Evolutionary conservation across 352 stramenopile genomes (phyloP), one percentile per base, ranked within the genome.

Genomic region (Globisporangium lucens): DNA sequence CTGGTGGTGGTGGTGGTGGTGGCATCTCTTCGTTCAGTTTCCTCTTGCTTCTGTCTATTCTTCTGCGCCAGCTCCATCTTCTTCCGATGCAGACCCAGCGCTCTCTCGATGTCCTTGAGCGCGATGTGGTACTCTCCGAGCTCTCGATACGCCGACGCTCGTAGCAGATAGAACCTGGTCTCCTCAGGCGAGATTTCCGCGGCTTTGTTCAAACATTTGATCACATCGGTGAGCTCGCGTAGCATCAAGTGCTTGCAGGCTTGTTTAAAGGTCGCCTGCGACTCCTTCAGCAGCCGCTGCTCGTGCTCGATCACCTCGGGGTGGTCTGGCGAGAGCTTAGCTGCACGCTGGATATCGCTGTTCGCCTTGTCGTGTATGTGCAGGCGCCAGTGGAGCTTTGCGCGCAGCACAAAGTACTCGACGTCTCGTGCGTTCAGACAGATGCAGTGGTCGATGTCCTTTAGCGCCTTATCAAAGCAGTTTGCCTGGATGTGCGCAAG

Each of bases 321-420:
- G 52, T 95, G 84, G 33, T 86, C 69, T 1, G 84, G 85, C 29
- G 71, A 72, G 41, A 93, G 73, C 33, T 66, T 68, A 8, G 85
- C 80, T 5, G 87, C 87, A 20, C 75, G 76, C 10, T 78, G 65
- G 49, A 93, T 93, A 66, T 93, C 85, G 41, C 76, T 80, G 4
- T 68, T 88, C 20, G 84, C 86, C 62, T 87, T 87, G 47, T 93
- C 84, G 55, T 91, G 84, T 75, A 91, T 79, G 59, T 91, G 82
- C 27, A 94, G 76, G 38, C 76, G 76, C 87, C 87, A 92, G 61
- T 92, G 85, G 13, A 96, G 72, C 68, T 93, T 93, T 24, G 86
- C 85, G 0, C 88, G 82, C 61, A 96, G 69, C 24, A 94, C 82
- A 72, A 92, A 90, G 63, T 92, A 93, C 75, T 94, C 87, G 71